Percentiles rank a stretch among this genome's conserved stretches.
Evolutionary conservation across 768 basidiomycete genomes (phyloP).

Genomic region (Coprinopsis strossmayeri): DNA sequence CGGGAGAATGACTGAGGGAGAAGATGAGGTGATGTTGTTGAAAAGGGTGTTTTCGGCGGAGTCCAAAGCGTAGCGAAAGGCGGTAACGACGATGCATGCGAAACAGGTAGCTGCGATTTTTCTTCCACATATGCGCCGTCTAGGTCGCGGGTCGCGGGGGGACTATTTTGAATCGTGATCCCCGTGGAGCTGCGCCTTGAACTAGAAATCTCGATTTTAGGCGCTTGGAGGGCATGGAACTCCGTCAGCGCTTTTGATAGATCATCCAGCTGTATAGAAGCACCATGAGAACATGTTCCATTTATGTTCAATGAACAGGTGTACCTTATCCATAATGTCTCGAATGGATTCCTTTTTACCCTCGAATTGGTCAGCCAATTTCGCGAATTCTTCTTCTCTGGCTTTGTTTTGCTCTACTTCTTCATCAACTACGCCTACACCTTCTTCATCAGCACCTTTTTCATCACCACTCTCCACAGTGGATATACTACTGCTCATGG

Average conservation of each 20-base stretch:
- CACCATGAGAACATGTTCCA: neutral
- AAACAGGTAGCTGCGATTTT: constrained; percentile 7
- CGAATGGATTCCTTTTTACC: constrained; percentile 64
- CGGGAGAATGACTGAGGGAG: neutral
- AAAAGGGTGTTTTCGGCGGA: constrained; percentile 3
- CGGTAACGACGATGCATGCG: constrained; percentile 7
- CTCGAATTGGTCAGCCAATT: constrained; percentile 60
- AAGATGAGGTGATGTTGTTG: neutral
- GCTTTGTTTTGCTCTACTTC: constrained; percentile 48
- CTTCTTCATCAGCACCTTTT: constrained; percentile 40
- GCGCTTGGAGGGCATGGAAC: constrained; percentile 43
- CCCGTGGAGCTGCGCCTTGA: constrained; percentile 22
- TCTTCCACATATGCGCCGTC: neutral
- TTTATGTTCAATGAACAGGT: constrained; percentile 3
- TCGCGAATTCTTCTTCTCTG: constrained; percentile 64
- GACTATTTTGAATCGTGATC: neutral
- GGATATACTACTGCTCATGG: constrained; percentile 9
- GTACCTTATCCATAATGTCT: constrained; percentile 69
- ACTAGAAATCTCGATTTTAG: constrained; percentile 33
- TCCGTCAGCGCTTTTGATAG: constrained; percentile 44
- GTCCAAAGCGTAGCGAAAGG: constrained; percentile 3
- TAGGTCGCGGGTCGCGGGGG: constrained; percentile 10
- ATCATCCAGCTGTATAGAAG: constrained; percentile 44
- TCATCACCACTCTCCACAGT: constrained; percentile 19
- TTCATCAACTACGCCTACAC: constrained; percentile 44